These are phyloP conservation scores for Iris macrosiphon DNA, from an alignment of 106 monocot genomes.

Conservation along the genomic window DNA sequence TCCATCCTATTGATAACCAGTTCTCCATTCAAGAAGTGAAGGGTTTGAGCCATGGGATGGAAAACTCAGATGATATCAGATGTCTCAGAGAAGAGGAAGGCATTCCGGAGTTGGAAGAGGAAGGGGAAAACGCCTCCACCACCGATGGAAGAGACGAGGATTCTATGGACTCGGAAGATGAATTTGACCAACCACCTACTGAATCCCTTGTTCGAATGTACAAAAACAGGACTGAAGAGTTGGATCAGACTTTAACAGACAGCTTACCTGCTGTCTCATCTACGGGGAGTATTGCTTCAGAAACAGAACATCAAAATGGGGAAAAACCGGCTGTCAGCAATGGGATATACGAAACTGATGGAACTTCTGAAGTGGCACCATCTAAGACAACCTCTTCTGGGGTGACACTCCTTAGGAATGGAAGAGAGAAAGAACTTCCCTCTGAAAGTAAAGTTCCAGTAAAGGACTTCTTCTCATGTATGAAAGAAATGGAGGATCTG, in stretches of 20 bases:
- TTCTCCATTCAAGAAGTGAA: conserved; percentile 53
- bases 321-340: conserved; percentile 14
- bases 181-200: conserved; percentile 66
- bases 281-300: conserved; percentile 4
- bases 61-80: conserved; percentile 35
- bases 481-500: conserved; percentile 81
- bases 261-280: conserved; percentile 3
- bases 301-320: conserved; percentile 22
- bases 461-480: conserved; percentile 46
- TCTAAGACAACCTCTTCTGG: conserved; percentile 14
- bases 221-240: conserved; percentile 45
- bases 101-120: conserved; percentile 82
- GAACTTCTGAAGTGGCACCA: conserved; percentile 26
- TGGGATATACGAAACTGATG: conserved; percentile 24
- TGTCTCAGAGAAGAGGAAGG: conserved; percentile 67
- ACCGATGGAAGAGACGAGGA: conserved; percentile 35
- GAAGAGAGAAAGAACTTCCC: conserved; percentile 31
- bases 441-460: conserved; percentile 21
- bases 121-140: conserved; percentile 28
- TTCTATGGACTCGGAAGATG: conserved; percentile 52
- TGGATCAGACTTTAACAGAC: conserved; percentile 18
- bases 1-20: conserved; percentile 61
- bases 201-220: conserved; percentile 71
- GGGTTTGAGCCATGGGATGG: conserved; percentile 24
- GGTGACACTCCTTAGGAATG: conserved; percentile 28